Conservation (phyloP, 352 stramenopile genomes). For the Phytophthora citrophthora region DNA sequence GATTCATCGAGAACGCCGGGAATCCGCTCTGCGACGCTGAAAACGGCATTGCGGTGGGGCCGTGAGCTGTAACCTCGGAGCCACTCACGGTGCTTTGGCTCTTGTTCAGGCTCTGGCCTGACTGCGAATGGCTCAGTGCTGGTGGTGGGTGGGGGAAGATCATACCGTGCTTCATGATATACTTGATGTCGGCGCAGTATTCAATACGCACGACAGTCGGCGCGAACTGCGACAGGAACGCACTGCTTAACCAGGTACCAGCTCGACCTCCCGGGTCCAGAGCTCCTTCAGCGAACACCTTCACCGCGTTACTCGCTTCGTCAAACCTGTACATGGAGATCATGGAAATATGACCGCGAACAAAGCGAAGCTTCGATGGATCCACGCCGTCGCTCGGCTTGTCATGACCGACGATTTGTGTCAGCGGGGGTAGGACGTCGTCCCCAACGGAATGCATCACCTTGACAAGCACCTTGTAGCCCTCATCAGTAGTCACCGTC, state of each 20-base stretch:
- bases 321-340: slow-evolving; percentile 74
- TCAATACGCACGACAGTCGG: slow-evolving; percentile 67
- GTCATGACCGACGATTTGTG: slow-evolving; percentile 34
- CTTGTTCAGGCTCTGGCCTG: slow-evolving; percentile 31
- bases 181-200: slow-evolving; percentile 79
- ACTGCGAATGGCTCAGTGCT: slow-evolving; percentile 33
- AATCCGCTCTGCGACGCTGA: slow-evolving; percentile 31
- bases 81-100: slow-evolving; percentile 45
- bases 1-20: slow-evolving; percentile 8
- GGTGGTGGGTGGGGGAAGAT: slow-evolving; percentile 59
- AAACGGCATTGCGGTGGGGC: slow-evolving; percentile 23
- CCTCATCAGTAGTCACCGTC: slow-evolving; percentile 43
- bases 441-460: slow-evolving; percentile 65
- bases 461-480: slow-evolving; percentile 68
- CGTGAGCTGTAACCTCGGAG: slow-evolving; percentile 36
- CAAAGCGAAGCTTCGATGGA: slow-evolving; percentile 53
- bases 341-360: slow-evolving; percentile 61
- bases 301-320: slow-evolving; percentile 53
- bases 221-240: slow-evolving; percentile 71
- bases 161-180: slow-evolving; percentile 81
- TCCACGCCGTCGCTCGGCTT: slow-evolving; percentile 37
- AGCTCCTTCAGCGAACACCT: slow-evolving; percentile 71
- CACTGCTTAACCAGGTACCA: slow-evolving; percentile 56
- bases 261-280: slow-evolving; percentile 59
- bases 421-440: slow-evolving; percentile 45